These are phyloP conservation scores for Rhodotorula mucilaginosa DNA, from an alignment of 1,284 basidiomycete species.

Conservation along the genomic window DNA sequence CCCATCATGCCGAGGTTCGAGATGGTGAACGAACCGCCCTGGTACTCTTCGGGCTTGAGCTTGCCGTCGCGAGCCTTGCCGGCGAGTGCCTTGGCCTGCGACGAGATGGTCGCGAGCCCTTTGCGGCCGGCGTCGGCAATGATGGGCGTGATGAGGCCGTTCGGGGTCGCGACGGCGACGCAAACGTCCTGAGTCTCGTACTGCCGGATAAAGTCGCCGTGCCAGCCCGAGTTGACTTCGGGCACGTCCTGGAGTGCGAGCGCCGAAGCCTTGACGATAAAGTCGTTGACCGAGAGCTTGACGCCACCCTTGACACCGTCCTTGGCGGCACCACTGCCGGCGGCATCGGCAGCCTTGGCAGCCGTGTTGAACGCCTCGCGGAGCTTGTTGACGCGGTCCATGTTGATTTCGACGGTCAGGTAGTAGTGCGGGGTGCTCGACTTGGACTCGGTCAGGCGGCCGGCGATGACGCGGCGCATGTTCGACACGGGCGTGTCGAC, in stretches of 20 bases:
- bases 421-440: slow-evolving; percentile 97
- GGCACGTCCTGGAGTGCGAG: slow-evolving; percentile 92
- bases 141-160: slow-evolving; percentile 96
- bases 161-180: slow-evolving; percentile 93
- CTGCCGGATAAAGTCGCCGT: slow-evolving; percentile 93
- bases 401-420: slow-evolving; percentile 89
- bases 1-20: slow-evolving; percentile 99
- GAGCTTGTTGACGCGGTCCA: slow-evolving; percentile 94
- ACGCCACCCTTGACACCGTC: slow-evolving; percentile 63
- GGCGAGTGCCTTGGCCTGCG: slow-evolving; percentile 87
- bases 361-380: slow-evolving; percentile 89
- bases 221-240: slow-evolving; percentile 96
- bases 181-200: slow-evolving; percentile 97
- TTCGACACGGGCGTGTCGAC: slow-evolving; percentile 86
- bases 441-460: slow-evolving; percentile 88
- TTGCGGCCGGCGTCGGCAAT: slow-evolving; percentile 88
- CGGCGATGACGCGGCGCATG: slow-evolving; percentile 92
- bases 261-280: slow-evolving; percentile 91
- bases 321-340: slow-evolving; percentile 51
- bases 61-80: slow-evolving; percentile 96
- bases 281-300: slow-evolving; percentile 98
- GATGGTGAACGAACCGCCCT: slow-evolving; percentile 98
- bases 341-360: slow-evolving; percentile 67
- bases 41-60: slow-evolving; percentile 92
- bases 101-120: slow-evolving; percentile 87